These are phyloP conservation scores for Sarocladium oryzae DNA, from an alignment of 2,329 filamentous ascomycete genomes.

Conservation along the genomic window DNA sequence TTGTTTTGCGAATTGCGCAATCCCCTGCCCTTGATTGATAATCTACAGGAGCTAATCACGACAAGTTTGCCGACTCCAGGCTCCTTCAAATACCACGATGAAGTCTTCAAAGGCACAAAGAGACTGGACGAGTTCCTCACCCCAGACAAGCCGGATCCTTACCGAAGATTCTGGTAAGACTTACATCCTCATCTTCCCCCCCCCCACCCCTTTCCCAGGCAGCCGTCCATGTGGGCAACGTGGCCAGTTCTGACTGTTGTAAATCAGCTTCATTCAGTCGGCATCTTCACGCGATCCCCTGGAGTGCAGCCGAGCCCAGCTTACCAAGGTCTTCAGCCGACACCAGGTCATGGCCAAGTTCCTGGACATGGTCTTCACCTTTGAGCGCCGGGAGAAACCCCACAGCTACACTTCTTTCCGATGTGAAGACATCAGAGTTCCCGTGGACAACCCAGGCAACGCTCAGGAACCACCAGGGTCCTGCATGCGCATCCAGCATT, in stretches of 20 bases:
- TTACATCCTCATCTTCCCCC: neutral
- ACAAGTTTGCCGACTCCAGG: neutral
- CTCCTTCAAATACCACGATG: neutral
- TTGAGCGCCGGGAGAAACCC: neutral
- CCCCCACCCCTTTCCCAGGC: neutral
- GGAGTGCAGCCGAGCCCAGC: neutral
- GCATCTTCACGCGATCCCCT: neutral
- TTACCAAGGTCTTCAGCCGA: neutral
- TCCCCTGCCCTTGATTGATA: neutral
- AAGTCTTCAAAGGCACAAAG: neutral
- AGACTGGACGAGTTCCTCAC: neutral
- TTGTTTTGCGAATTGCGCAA: neutral
- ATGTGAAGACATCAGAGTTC: neutral
- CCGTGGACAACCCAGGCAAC: too few species aligned
- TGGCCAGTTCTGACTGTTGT: neutral
- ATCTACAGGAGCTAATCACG: neutral
- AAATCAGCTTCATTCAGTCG: neutral
- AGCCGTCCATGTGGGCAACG: neutral
- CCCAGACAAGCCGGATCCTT: neutral
- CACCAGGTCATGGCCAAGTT: slow-evolving; percentile 3
- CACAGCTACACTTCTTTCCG: neutral
- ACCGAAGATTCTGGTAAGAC: neutral
- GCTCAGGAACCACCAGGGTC: neutral
- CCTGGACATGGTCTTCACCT: slow-evolving; percentile 7
- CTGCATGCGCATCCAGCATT: neutral